Conservation (phyloP, 2,329 filamentous ascomycete species). For the Aureobasidium sp. region DNA sequence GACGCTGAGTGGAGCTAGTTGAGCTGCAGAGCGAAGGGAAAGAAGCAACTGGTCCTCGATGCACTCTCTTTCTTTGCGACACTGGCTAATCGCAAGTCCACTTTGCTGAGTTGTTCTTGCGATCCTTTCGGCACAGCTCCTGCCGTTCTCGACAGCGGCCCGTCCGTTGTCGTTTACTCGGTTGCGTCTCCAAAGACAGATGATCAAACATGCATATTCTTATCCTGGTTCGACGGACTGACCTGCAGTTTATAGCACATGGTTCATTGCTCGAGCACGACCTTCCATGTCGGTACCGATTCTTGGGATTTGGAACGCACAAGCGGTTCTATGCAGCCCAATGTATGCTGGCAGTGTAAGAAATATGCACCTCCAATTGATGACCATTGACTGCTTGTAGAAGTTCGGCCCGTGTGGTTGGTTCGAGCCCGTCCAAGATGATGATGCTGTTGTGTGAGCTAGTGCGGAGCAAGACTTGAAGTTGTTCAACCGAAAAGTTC, state of each 20-base stretch:
- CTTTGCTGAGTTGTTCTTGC: background rate
- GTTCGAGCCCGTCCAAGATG: too few relatives aligned
- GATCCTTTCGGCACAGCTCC: background rate
- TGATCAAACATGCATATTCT: background rate
- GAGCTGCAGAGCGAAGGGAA: background rate
- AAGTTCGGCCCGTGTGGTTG: too few relatives aligned
- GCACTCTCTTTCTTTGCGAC: background rate
- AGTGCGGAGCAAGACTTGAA: background rate
- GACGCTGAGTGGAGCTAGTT: background rate
- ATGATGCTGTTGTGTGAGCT: background rate
- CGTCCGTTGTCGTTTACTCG: background rate
- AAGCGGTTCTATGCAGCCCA: background rate
- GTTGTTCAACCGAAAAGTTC: background rate
- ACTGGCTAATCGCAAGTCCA: background rate
- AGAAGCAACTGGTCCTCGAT: too few relatives aligned
- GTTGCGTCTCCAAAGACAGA: background rate
- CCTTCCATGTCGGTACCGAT: background rate
- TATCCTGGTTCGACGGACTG: background rate
- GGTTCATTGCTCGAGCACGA: background rate
- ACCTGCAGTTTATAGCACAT: background rate
- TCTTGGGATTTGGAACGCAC: background rate
- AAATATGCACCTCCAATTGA: too few relatives aligned
- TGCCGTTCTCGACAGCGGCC: too few relatives aligned
- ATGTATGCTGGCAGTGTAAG: background rate
- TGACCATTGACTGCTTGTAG: background rate